Evolutionary conservation across 2,329 filamentous ascomycete genomes (phyloP), one percentile per base, ranked within the genome.

Genomic region (Fonsecaea monophora): DNA sequence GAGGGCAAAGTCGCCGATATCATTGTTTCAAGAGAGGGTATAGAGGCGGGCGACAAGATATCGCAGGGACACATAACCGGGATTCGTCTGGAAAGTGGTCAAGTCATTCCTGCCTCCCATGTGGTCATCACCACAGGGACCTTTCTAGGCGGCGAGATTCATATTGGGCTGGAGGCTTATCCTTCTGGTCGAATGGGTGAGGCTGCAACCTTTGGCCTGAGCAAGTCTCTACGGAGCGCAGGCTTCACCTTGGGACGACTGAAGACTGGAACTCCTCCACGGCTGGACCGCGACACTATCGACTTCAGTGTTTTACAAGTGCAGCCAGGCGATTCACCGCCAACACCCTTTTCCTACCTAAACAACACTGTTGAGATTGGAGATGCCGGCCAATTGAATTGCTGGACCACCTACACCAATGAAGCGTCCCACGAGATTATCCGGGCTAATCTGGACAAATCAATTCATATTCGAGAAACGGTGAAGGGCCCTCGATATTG

Each of bases 81-180:
- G 0, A 90, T 99, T 12, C 85, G 91, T 66, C 82, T 99, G 38
- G 94, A 97, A 77, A 92, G 91, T 55, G 95, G 95, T 35, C 90
- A 96, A 76, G 82, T 96, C 15, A 86, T 99, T 70, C 86, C 89
- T 1, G 92, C 94, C 0, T 87, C 85, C 55, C 89, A 90, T 68
- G 94, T 98, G 40, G 87, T 99, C 30, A 97, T 99, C 72, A 98
- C 95, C 0, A 99, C 95, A 0, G 95, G 95, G 0, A 99, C 95
- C 0, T 99, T 99, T 75, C 80, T 99, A 4, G 91, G 94, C 10
- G 95, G 94, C 18, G 95, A 99, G 78, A 99, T 99, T 69, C 95
- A 99, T 74, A 96, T 99, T 68, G 95, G 93, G 0, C 81, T 98
- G 7, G 86, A 96, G 61, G 86, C 85, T 2, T 97, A 88, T 75